Evolutionary conservation across 495 filamentous ascomycete genomes (phyloP).

Genomic region (Acidiella bohemica): DNA sequence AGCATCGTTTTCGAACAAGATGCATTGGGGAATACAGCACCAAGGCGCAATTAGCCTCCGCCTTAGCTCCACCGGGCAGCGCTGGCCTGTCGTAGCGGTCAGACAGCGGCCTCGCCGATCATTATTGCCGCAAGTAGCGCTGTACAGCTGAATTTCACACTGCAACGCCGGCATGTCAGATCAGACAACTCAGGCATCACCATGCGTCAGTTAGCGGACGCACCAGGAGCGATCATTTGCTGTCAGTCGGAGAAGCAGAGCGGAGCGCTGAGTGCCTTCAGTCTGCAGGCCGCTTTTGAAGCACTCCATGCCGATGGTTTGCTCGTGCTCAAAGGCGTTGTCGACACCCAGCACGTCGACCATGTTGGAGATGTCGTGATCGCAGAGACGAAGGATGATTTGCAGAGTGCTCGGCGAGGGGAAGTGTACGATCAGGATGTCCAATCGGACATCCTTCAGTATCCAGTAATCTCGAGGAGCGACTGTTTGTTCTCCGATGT

Average conservation of each 20-base stretch:
- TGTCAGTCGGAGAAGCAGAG: neutral
- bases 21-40: too few relatives aligned
- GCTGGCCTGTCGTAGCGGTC: too few relatives aligned
- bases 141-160: too few relatives aligned
- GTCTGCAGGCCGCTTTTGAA: neutral
- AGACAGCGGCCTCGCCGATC: too few relatives aligned
- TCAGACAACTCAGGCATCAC: too few relatives aligned
- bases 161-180: too few relatives aligned
- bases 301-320: conserved; percentile 40
- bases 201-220: too few relatives aligned
- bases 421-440: conserved; percentile 38
- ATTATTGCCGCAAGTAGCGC: too few relatives aligned
- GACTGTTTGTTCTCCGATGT: conserved; percentile 10
- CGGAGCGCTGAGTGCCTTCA: neutral
- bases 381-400: conserved; percentile 34
- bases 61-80: too few relatives aligned
- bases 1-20: too few relatives aligned
- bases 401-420: conserved; percentile 27
- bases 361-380: conserved; percentile 40
- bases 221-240: neutral
- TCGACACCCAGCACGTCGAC: conserved; percentile 34
- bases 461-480: conserved; percentile 30
- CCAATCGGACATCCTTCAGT: conserved; percentile 43
- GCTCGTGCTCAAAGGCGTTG: conserved; percentile 41
- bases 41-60: too few relatives aligned